Evolutionary conservation across 1,284 basidiomycete genomes (phyloP), one percentile per base, ranked within the genome.

Genomic region (Hypsizygus ulmarius): DNA sequence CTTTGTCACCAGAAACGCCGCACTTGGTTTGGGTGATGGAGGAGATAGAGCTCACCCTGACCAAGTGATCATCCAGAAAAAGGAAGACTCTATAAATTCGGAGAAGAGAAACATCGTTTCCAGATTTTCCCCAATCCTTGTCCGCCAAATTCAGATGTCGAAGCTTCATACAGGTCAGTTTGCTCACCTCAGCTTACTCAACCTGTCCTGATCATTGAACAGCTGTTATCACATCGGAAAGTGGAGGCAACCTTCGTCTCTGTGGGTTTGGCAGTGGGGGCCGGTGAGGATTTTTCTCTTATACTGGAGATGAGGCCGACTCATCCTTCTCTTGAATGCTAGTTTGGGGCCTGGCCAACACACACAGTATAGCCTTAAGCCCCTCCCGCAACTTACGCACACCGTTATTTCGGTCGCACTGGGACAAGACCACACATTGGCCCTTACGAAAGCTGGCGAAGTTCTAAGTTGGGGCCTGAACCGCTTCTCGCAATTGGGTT

Each of bases 381-480:
- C 77, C 0, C 69, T 93, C 11, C 67, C 78, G 1, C 81, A 84
- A 25, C 71, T 88, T 44, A 67, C 75, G 1, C 73, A 82, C 37
- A 74, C 75, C 0, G 64, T 73, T 9, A 54, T 75, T 1, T 72
- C 81, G 2, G 79, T 97, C 37, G 92, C 94, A 0, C 74, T 95
- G 1, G 96, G 90, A 1, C 94, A 94, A 62, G 96, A 99, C 60
- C 97, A 99, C 64, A 96, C 95, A 0, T 78, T 98, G 15, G 88
- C 86, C 0, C 73, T 98, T 32, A 94, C 93, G 0, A 77, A 74
- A 7, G 64, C 77, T 0, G 95, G 96, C 3, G 89, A 93, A 57
- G 81, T 98, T 6, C 81, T 88, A 39, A 93, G 87, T 4, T 99
- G 94, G 87, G 97, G 96, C 3, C 68, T 91, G 36, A 97, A 96